These are phyloP conservation scores for Fraxinus pennsylvanica DNA, from an alignment of 257 asterid species.

Conservation along the genomic window DNA sequence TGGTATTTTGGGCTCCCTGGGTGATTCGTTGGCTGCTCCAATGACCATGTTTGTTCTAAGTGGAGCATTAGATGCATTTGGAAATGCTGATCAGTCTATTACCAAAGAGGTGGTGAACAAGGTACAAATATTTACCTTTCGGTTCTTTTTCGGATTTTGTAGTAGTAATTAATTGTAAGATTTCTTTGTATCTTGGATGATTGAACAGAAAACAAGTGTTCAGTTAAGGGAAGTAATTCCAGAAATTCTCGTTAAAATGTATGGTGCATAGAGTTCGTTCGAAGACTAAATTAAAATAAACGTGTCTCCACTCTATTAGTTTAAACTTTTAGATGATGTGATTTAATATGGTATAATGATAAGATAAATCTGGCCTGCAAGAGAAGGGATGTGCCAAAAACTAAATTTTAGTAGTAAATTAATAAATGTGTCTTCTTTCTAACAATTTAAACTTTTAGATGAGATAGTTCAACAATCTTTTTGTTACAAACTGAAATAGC, in stretches of 20 bases:
- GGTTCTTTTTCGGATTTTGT: neutral
- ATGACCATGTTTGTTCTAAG: conserved; percentile 36
- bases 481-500: neutral
- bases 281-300: neutral
- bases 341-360: neutral
- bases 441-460: neutral
- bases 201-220: neutral
- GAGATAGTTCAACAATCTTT: neutral
- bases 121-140: conserved; percentile 21
- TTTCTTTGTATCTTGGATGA: neutral
- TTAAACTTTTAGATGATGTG: too few species aligned
- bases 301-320: too few species aligned
- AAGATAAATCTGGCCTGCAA: neutral
- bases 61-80: conserved; percentile 49
- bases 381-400: neutral
- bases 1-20: conserved; percentile 67
- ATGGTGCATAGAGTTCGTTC: neutral
- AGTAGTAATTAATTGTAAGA: neutral
- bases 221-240: neutral
- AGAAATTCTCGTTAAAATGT: neutral
- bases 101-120: conserved; percentile 29
- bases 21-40: conserved; percentile 46
- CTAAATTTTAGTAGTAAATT: neutral
- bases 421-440: neutral
- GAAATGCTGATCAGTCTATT: conserved; percentile 31